A percentile compares a stretch with the other conserved stretches of the same genome.
phyloP scores from a whole-genome alignment of 2,329 filamentous ascomycete genomes.

The Chalara sp. region DNA sequence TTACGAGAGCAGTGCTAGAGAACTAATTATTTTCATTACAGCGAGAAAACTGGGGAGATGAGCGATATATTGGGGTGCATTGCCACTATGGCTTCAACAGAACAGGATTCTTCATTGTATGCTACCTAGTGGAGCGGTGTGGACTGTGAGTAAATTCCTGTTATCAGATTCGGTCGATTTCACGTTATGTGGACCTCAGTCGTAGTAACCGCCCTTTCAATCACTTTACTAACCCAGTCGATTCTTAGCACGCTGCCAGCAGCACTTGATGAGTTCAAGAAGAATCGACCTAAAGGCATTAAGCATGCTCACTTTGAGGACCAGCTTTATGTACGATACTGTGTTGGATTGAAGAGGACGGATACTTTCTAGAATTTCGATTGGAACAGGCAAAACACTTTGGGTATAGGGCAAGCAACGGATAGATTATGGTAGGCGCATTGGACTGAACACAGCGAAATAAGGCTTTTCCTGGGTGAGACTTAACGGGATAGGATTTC shows the following conservation, averaged over 20 bases:
- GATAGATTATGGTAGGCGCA: no score
- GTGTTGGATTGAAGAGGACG: constrained; percentile 24
- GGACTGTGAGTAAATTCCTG: constrained; percentile 37
- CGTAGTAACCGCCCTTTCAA: no score
- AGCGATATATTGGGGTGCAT: constrained; percentile 68
- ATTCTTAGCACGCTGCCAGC: constrained; percentile 48
- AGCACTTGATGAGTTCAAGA: constrained; percentile 73
- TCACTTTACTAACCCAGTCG: no score
- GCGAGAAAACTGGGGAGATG: constrained; percentile 33
- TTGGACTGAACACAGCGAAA: no score
- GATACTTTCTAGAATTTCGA: constrained; percentile 17
- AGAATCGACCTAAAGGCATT: constrained; percentile 72
- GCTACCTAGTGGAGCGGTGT: constrained; percentile 80
- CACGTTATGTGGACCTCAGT: no score
- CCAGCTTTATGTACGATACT: constrained; percentile 73
- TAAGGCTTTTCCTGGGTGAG: no score
- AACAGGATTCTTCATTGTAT: constrained; percentile 85
- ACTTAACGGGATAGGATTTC: no score
- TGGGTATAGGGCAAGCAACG: no score
- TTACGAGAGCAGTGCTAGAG: no score
- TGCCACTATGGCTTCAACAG: constrained; percentile 94
- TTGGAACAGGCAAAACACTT: no score
- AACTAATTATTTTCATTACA: no score
- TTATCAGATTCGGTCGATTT: no score
- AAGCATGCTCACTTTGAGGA: constrained; percentile 86